Evolutionary conservation across 148 eudicot species (phyloP), one percentile per base, ranked within the genome.

Genomic region (Oxyria digyna): DNA sequence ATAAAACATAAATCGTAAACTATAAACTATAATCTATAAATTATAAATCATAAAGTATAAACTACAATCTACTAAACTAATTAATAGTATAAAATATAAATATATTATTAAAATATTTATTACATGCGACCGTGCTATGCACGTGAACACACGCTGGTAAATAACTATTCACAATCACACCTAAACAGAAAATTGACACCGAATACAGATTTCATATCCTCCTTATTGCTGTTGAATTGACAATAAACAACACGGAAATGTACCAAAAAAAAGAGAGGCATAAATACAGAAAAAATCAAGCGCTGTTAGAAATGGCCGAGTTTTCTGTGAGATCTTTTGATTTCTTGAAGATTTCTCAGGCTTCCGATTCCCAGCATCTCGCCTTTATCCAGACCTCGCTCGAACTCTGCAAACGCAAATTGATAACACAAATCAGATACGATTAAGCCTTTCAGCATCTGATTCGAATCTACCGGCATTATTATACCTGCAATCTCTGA

Each of bases 281-380:
- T 29, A 57, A 57, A 57, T 26, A 57, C 64, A 57, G n/a, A 27
- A 11, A 57, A 57, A 14, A 43, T 3, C 17, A 48, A 48, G 54
- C 54, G 18, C 54, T 48, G 27, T 73, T 75, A 82, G 72, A 83
- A 77, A 65, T 73, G 64, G 72, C 77, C 84, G 50, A 87, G 68
- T 82, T 87, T 87, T 35, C 91, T 81, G 76, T 84, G 81, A 35
- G 67, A 64, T 13, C 77, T 69, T 20, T 68, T 70, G 31, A 64
- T 66, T 69, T 85, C 78, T 68, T 78, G 81, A 59, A 77, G 73
- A 71, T 81, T 86, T 66, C 82, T 78, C 43, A 82, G 74, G 76
- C 87, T 84, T 55, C 87, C 67, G 49, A 86, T 78, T 40, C 79
- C 78, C 70, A 81, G 67, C 8, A 80, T 77, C 50, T 80, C 75